Conservation (phyloP, 106 monocot species). For the Cymbidium sinense region DNA sequence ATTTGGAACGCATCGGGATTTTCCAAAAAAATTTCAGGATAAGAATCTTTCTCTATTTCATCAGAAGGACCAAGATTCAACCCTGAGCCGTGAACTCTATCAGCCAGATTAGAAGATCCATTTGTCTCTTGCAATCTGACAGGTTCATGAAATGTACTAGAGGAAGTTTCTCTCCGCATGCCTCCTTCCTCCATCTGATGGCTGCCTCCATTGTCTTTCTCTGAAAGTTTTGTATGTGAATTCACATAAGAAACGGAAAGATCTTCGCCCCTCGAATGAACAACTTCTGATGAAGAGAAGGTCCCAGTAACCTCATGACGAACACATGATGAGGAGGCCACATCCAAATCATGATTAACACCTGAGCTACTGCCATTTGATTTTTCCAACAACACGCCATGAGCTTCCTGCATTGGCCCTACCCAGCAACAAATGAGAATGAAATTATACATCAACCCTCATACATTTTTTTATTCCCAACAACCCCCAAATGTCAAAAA, state of each 20-base stretch:
- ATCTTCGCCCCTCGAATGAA: background rate
- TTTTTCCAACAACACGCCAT: slow-evolving; percentile 21
- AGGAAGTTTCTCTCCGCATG: background rate
- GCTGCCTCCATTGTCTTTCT: slow-evolving; percentile 5
- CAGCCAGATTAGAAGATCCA: slow-evolving; percentile 4
- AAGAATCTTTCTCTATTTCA: background rate
- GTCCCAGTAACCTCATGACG: slow-evolving; percentile 1
- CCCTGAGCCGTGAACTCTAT: background rate
- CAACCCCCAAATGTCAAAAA: background rate
- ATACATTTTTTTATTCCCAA: slow-evolving; percentile 11
- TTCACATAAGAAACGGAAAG: background rate
- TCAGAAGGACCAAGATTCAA: background rate
- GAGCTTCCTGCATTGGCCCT: slow-evolving; percentile 82
- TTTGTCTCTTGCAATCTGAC: slow-evolving; percentile 11
- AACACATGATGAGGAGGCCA: background rate
- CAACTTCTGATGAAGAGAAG: slow-evolving; percentile 7
- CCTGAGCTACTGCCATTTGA: slow-evolving; percentile 8
- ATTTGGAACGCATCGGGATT: background rate
- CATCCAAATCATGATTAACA: background rate
- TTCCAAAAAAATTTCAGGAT: slow-evolving; percentile 10
- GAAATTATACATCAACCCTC: slow-evolving; percentile 36
- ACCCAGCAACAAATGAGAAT: slow-evolving; percentile 78
- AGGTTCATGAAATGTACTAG: slow-evolving; percentile 3
- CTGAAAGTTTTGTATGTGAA: too few species aligned
- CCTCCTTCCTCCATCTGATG: slow-evolving; percentile 4